phyloP scores from a whole-genome alignment of 1,139 yeast genomes.

The Hanseniaspora uvarum region DNA sequence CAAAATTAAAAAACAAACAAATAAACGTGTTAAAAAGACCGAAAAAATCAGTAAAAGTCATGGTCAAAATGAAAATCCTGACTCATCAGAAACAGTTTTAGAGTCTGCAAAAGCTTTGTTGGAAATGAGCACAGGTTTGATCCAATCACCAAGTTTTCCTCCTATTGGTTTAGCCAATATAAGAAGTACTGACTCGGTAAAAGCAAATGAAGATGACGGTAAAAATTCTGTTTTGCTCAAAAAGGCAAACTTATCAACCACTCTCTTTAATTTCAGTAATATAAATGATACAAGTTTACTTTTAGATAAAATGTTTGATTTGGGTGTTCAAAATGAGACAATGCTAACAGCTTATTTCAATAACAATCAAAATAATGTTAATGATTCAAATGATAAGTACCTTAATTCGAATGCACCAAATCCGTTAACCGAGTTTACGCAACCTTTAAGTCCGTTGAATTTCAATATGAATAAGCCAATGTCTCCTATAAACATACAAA shows the following conservation, averaged over 20 bases:
- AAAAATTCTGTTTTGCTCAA: background rate
- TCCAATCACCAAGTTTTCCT: background rate
- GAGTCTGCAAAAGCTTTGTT: slow-evolving; percentile 15
- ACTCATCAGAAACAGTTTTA: background rate
- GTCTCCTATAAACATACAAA: slow-evolving; percentile 4
- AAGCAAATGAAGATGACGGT: background rate
- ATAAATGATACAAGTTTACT: slow-evolving; percentile 17
- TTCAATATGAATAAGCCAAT: background rate
- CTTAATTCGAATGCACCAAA: background rate
- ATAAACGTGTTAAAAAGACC: background rate
- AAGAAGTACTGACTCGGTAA: background rate
- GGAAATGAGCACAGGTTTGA: slow-evolving; percentile 11
- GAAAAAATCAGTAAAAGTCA: background rate
- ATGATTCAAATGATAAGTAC: background rate
- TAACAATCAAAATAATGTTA: slow-evolving; percentile 2
- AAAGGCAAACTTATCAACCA: slow-evolving; percentile 12
- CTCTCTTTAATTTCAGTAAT: slow-evolving; percentile 16
- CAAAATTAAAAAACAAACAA: background rate
- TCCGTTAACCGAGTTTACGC: background rate
- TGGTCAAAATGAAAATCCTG: background rate
- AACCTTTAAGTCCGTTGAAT: slow-evolving; percentile 4
- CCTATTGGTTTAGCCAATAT: background rate
- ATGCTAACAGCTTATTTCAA: slow-evolving; percentile 16
- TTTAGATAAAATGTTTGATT: slow-evolving; percentile 17
- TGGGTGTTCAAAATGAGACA: slow-evolving; percentile 16